Base-by-base conservation (phyloP, 148 eudicot species). In the Polygonum aviculare region DNA sequence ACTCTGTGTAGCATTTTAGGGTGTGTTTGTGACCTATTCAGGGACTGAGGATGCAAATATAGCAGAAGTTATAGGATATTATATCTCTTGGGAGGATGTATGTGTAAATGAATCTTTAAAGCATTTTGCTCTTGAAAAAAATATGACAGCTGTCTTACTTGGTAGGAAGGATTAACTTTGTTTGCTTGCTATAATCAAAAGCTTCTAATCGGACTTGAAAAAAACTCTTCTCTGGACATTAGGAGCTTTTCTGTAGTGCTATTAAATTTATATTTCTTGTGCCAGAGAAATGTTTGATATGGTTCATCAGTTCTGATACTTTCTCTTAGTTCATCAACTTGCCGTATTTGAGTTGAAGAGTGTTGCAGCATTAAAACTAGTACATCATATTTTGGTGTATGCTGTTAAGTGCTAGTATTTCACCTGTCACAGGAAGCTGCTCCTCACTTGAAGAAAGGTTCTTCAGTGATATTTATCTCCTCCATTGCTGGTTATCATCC, bases 401-500 rank as follows among this genome's bases (percentile, higher is more conserved):
- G 21, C 62, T 55, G n/a, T 57, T 57, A 9, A 57, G 11, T 57
- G 31, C 63, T 19, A 57, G 9, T 36, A 3, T 38, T 67, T 38
- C 72, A 67, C 19, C 21, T 67, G 19, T 67, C 4, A 21, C 79
- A 96, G 99, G 99, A 89, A 67, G 99, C 97, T 80, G 88, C 93
- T 83, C 93, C 94, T 73, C 83, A 91, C 81, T 73, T 96, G 84
- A 51, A 82, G 51, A 88, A 84, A 59, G 85, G 85, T 73, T 93
- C 99, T 50, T 87, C 99, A 67, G 86, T 96, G 59, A 77, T 96
- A 67, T 69, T 93, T 26, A 81, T 93, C 57, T 93, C 99, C 48
- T 95, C 99, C 31, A 79, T 90, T 44, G 76, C 90, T 71, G 99
- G 72, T 74, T 95, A 75, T 78, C 74, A 83, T 7, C 97, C 96